Evolutionary conservation across 768 basidiomycete species (phyloP).

Genomic region (Hygrocybe coccinea): DNA sequence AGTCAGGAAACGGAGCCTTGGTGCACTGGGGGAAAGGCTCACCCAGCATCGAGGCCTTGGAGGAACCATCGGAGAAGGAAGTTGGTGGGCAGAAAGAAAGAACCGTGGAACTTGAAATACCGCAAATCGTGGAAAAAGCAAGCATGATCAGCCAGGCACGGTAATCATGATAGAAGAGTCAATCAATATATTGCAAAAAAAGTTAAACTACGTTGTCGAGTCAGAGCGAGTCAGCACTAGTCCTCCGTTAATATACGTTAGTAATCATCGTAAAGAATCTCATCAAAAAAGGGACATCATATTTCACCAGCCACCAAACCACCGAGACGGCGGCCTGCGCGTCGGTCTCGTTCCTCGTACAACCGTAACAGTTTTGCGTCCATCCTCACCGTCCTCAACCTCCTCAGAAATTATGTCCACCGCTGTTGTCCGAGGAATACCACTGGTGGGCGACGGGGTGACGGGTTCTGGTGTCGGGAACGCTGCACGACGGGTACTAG

Average conservation of each 20-base stretch:
- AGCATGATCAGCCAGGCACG: too few relatives aligned
- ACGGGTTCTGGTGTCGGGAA: constrained; percentile 65
- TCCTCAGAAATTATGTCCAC: constrained; percentile 66
- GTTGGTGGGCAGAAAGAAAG: too few relatives aligned
- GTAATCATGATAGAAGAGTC: too few relatives aligned
- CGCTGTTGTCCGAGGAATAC: constrained; percentile 69
- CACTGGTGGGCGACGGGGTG: constrained; percentile 52
- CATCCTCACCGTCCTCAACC: constrained; percentile 42
- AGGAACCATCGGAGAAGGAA: too few relatives aligned
- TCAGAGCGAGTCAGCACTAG: too few relatives aligned
- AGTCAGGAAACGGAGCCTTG: background rate
- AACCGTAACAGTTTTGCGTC: constrained; percentile 37
- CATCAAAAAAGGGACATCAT: constrained; percentile 30
- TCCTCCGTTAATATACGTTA: background rate
- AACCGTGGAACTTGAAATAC: too few relatives aligned
- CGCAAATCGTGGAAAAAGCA: too few relatives aligned
- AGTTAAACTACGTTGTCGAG: too few relatives aligned
- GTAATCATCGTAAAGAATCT: constrained; percentile 21
- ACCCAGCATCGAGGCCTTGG: too few relatives aligned
- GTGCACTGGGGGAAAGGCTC: background rate
- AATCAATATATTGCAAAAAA: too few relatives aligned
- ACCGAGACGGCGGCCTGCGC: constrained; percentile 49
- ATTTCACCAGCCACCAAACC: constrained; percentile 57
- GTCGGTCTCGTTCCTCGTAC: constrained; percentile 42
- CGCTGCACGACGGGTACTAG: constrained; percentile 71